phyloP scores from a whole-genome alignment of 2,329 filamentous ascomycete genomes.

The Arachnopeziza araneosa region DNA sequence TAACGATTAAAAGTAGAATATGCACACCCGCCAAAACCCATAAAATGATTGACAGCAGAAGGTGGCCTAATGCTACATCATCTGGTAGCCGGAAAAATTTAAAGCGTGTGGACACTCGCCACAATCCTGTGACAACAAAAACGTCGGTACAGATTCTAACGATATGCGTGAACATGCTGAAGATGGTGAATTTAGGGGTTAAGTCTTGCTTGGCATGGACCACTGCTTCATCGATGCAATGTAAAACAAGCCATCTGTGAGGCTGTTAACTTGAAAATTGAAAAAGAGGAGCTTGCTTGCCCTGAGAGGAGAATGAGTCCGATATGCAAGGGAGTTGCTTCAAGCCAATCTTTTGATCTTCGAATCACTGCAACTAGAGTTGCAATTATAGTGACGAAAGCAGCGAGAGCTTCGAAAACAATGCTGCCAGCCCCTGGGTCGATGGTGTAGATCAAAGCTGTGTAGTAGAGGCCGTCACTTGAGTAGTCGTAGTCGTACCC shows the following conservation, averaged over 20 bases:
- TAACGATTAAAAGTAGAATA: background rate
- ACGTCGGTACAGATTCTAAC: background rate
- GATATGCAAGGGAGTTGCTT: background rate
- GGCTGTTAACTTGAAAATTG: background rate
- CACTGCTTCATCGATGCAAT: slow-evolving; percentile 1
- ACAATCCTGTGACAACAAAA: background rate
- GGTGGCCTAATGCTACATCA: background rate
- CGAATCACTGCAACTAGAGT: background rate
- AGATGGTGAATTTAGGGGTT: background rate
- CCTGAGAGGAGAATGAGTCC: slow-evolving; percentile 1
- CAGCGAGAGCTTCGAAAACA: background rate
- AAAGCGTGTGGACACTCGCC: background rate
- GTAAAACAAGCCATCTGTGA: slow-evolving; percentile 1
- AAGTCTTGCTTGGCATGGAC: background rate
- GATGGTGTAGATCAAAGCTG: background rate
- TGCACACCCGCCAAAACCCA: background rate
- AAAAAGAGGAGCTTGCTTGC: background rate
- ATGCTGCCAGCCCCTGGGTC: background rate
- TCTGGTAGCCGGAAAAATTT: too few species aligned
- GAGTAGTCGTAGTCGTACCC: too few species aligned
- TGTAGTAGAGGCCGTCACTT: too few species aligned
- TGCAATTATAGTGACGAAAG: background rate
- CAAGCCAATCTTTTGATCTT: slow-evolving; percentile 2
- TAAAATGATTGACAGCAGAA: background rate
- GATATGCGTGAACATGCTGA: background rate